Evolutionary conservation across 192 early-diverging fungal genomes (phyloP).

Genomic region (Paraglomus brasilianum): DNA sequence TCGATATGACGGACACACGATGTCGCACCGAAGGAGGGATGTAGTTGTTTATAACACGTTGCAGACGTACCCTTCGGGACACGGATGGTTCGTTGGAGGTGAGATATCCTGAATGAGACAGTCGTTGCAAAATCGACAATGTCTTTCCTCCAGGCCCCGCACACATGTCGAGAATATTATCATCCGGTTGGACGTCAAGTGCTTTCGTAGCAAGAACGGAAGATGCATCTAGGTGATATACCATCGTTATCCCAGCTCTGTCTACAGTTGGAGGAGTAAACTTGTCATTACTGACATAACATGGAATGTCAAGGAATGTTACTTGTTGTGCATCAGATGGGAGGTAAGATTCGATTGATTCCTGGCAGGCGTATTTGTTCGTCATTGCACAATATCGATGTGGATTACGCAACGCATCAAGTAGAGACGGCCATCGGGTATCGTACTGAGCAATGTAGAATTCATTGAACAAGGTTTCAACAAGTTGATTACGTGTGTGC

Average conservation of each 20-base stretch:
- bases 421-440: conserved; percentile 31
- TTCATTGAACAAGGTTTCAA: conserved; percentile 16
- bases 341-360: neutral
- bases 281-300: conserved; percentile 22
- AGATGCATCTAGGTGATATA: conserved; percentile 64
- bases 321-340: conserved; percentile 5
- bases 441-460: conserved; percentile 34
- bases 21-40: conserved; percentile 27
- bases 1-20: conserved; percentile 27
- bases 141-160: conserved; percentile 59
- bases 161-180: conserved; percentile 76
- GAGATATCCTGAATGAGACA: conserved; percentile 37
- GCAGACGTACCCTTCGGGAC: conserved; percentile 45
- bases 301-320: conserved; percentile 30
- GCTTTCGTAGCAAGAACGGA: conserved; percentile 73
- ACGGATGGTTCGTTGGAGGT: conserved; percentile 43
- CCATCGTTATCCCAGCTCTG: conserved; percentile 31
- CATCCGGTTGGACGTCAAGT: conserved; percentile 56
- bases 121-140: conserved; percentile 44
- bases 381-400: conserved; percentile 31
- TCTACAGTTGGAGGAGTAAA: conserved; percentile 38
- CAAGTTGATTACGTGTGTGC: neutral
- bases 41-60: conserved; percentile 47
- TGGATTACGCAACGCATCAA: conserved; percentile 28
- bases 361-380: conserved; percentile 32